These are phyloP conservation scores for Cryptococcus hybrid DNA, from an alignment of 1,284 basidiomycete species.

Conservation along the genomic window DNA sequence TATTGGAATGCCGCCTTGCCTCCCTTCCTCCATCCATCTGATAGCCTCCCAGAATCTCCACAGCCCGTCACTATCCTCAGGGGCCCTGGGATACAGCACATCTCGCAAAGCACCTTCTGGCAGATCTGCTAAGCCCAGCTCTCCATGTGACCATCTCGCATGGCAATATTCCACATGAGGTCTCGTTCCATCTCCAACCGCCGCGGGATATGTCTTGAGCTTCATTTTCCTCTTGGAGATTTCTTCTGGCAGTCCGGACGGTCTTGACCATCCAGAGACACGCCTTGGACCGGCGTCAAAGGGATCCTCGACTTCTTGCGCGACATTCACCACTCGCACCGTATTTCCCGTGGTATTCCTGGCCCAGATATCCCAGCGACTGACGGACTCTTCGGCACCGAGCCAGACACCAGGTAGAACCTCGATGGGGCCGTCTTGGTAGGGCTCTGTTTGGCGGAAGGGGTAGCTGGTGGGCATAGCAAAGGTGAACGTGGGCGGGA, in stretches of 20 bases:
- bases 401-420: slow-evolving; percentile 87
- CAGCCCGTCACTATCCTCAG: slow-evolving; percentile 5
- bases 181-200: slow-evolving; percentile 50
- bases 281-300: slow-evolving; percentile 55
- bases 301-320: slow-evolving; percentile 83
- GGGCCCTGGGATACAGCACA: slow-evolving; percentile 7
- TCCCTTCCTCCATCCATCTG: slow-evolving; percentile 72
- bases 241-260: not conserved
- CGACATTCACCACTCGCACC: slow-evolving; percentile 75
- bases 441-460: slow-evolving; percentile 55
- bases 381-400: slow-evolving; percentile 90
- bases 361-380: slow-evolving; percentile 41
- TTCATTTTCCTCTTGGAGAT: slow-evolving; percentile 16
- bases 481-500: slow-evolving; percentile 8
- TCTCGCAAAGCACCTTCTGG: slow-evolving; percentile 23
- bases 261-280: slow-evolving; percentile 11
- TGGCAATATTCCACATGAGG: slow-evolving; percentile 87
- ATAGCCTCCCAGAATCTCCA: slow-evolving; percentile 74
- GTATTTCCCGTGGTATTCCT: not conserved
- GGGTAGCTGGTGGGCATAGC: slow-evolving; percentile 5
- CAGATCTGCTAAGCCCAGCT: slow-evolving; percentile 73
- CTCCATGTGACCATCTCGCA: slow-evolving; percentile 91
- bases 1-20: slow-evolving; percentile 70
- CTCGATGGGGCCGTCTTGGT: slow-evolving; percentile 81
- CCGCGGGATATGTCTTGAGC: slow-evolving; percentile 15